These are phyloP conservation scores for Anthracocystis walkeri DNA, from an alignment of 1,284 basidiomycete genomes.

Conservation along the genomic window DNA sequence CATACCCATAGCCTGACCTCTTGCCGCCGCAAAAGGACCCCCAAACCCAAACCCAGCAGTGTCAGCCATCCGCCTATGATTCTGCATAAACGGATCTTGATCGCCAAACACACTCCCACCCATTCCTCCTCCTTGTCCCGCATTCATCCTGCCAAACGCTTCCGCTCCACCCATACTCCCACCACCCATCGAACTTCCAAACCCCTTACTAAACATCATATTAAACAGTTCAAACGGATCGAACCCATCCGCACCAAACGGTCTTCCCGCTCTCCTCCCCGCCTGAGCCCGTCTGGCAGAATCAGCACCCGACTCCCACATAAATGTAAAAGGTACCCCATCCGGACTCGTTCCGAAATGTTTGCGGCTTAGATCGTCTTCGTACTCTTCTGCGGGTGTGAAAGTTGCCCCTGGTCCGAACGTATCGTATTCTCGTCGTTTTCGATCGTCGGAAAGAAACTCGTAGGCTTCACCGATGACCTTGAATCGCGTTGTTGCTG, in stretches of 20 bases:
- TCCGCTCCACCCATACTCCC: constrained; percentile 10
- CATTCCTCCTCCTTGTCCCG: constrained; percentile 6
- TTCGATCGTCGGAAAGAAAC: constrained; percentile 55
- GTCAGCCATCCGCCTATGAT: constrained; percentile 55
- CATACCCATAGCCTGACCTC: constrained; percentile 19
- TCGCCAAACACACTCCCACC: constrained; percentile 35
- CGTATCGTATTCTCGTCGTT: constrained; percentile 56
- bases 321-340: constrained; percentile 54
- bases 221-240: constrained; percentile 67
- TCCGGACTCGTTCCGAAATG: constrained; percentile 58
- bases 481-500: constrained; percentile 61
- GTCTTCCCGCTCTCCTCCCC: constrained; percentile 38
- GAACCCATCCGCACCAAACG: constrained; percentile 54
- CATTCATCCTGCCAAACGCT: constrained; percentile 17
- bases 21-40: constrained; percentile 10
- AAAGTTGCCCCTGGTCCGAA: constrained; percentile 21
- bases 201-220: constrained; percentile 60
- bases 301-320: constrained; percentile 65
- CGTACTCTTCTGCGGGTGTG: constrained; percentile 16
- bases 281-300: constrained; percentile 60
- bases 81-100: constrained; percentile 54
- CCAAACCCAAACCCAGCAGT: constrained; percentile 51
- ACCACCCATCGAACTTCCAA: constrained; percentile 20
- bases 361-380: constrained; percentile 30
- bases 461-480: constrained; percentile 64